These are phyloP conservation scores for Apocynum venetum DNA, from an alignment of 257 asterid species.

Conservation along the genomic window DNA sequence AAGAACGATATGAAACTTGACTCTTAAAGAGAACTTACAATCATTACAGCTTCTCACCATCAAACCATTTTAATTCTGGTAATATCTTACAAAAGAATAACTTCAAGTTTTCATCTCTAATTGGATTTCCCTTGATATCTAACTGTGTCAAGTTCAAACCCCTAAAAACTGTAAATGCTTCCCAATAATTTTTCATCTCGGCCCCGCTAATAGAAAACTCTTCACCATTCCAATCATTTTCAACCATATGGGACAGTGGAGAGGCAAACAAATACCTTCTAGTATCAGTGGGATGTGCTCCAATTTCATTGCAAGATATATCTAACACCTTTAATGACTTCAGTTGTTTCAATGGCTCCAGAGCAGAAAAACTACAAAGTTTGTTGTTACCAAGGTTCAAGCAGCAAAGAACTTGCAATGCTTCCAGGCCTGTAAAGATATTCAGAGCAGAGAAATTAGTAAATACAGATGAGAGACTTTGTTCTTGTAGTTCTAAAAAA, in stretches of 20 bases:
- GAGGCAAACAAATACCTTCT: conserved; percentile 77
- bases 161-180: conserved; percentile 53
- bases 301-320: conserved; percentile 76
- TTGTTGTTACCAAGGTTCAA: conserved; percentile 69
- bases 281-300: conserved; percentile 75
- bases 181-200: conserved; percentile 48
- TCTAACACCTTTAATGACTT: conserved; percentile 58
- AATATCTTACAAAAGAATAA: conserved; percentile 46
- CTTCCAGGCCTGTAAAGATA: conserved; percentile 69
- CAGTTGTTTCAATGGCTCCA: conserved; percentile 63
- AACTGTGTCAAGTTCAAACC: conserved; percentile 66
- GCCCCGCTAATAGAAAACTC: conserved; percentile 22
- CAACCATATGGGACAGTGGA: conserved; percentile 51
- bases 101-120: conserved; percentile 38
- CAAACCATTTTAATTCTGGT: conserved; percentile 73
- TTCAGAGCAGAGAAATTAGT: conserved; percentile 3
- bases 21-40: background rate
- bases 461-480: background rate
- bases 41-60: conserved; percentile 41
- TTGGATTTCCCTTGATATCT: conserved; percentile 65
- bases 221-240: conserved; percentile 43
- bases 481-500: background rate
- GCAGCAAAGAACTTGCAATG: conserved; percentile 78
- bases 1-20: background rate
- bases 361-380: conserved; percentile 61